A percentile compares a stretch with the other conserved stretches of the same genome.
phyloP scores from a whole-genome alignment of 2,329 filamentous ascomycete genomes.

The Huntiella bhutanensis region DNA sequence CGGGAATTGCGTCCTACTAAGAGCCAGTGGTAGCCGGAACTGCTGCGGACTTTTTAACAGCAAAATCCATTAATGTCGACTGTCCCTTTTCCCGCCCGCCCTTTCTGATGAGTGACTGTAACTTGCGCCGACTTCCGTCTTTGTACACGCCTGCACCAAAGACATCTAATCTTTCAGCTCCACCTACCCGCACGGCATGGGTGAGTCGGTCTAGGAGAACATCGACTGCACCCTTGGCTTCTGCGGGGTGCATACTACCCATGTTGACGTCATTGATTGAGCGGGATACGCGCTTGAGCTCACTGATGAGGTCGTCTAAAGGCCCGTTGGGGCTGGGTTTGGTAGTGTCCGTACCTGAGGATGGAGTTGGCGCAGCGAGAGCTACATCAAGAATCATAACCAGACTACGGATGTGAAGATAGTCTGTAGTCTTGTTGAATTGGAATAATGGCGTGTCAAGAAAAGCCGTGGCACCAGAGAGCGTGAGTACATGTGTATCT shows the following conservation, averaged over 20 bases:
- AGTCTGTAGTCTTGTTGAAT: slow-evolving; percentile 41
- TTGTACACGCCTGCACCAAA: slow-evolving; percentile 21
- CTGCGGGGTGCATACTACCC: slow-evolving; percentile 49
- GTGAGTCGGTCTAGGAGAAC: slow-evolving; percentile 54
- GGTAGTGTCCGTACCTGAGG: slow-evolving; percentile 12
- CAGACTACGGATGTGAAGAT: slow-evolving; percentile 44
- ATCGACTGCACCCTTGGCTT: slow-evolving; percentile 61
- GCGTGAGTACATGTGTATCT: too few species aligned
- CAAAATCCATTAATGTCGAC: slow-evolving; percentile 30
- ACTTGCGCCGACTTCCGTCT: neutral
- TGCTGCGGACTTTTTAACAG: slow-evolving; percentile 16
- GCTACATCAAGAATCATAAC: slow-evolving; percentile 54
- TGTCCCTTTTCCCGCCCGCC: slow-evolving; percentile 23
- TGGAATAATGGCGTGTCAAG: slow-evolving; percentile 26
- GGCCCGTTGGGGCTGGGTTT: slow-evolving; percentile 43
- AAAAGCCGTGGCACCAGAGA: too few species aligned
- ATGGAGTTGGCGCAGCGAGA: slow-evolving; percentile 39
- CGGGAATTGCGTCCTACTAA: too few species aligned
- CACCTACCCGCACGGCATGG: slow-evolving; percentile 49
- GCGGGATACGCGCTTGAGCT: slow-evolving; percentile 36
- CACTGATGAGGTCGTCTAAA: slow-evolving; percentile 46
- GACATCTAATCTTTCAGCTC: slow-evolving; percentile 32
- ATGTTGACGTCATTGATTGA: slow-evolving; percentile 59
- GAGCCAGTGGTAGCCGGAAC: too few species aligned
- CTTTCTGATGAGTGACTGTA: too few species aligned